A percentile compares a stretch with the other conserved stretches of the same genome.
phyloP scores from a whole-genome alignment of 192 early-diverging fungal genomes.

The Rhizophagus clarus region DNA sequence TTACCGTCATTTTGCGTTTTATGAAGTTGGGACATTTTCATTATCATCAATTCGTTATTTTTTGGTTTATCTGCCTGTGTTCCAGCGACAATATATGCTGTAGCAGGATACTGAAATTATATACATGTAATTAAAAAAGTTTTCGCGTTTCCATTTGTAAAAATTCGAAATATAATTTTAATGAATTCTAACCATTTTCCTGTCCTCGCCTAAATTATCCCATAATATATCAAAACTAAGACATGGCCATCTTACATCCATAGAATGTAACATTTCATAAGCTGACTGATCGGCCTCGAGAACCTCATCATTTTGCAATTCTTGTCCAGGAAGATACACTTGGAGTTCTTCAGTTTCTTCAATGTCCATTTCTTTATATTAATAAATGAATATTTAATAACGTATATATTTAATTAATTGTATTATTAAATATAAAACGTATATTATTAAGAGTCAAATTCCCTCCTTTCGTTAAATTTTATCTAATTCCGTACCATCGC shows the following conservation, averaged over 20 bases:
- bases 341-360: slow-evolving; percentile 60
- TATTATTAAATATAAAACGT: background rate
- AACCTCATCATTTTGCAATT: slow-evolving; percentile 82
- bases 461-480: too few species aligned
- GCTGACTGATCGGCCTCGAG: slow-evolving; percentile 92
- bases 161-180: background rate
- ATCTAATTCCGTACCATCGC: background rate
- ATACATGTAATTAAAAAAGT: background rate
- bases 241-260: slow-evolving; percentile 95
- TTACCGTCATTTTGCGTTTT: slow-evolving; percentile 83
- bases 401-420: background rate
- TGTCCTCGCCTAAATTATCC: slow-evolving; percentile 78
- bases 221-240: slow-evolving; percentile 94
- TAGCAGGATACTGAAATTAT: slow-evolving; percentile 76
- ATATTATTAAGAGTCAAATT: background rate
- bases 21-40: slow-evolving; percentile 94
- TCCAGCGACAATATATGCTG: slow-evolving; percentile 91
- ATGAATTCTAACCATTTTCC: slow-evolving; percentile 48
- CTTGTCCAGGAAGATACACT: slow-evolving; percentile 91
- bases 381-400: background rate
- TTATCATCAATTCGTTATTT: slow-evolving; percentile 90
- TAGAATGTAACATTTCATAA: slow-evolving; percentile 95
- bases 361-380: slow-evolving; percentile 41
- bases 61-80: slow-evolving; percentile 83
- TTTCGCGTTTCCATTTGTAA: background rate